Percentiles rank a stretch among this genome's conserved stretches.
Evolutionary conservation across 257 asterid species (phyloP).

Genomic region (Ligustrum vulgare): DNA sequence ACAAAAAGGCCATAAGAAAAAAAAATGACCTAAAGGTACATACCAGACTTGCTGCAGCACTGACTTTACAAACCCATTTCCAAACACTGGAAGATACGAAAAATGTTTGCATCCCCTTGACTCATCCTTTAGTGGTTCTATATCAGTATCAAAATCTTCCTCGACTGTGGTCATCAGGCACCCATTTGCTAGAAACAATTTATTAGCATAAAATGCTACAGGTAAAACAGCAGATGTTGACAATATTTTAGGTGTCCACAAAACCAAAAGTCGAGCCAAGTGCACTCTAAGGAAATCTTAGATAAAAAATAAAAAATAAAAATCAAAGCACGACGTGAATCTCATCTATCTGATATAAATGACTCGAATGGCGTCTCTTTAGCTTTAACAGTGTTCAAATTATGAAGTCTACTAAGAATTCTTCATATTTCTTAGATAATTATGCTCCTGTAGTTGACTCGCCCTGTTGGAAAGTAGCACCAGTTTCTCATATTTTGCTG

Average conservation of each 20-base stretch:
- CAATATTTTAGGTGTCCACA: constrained; percentile 30
- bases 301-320: too few species aligned
- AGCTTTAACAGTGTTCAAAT: constrained; percentile 34
- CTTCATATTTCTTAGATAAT: constrained; percentile 57
- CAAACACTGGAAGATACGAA: too few species aligned
- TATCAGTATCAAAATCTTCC: constrained; percentile 47
- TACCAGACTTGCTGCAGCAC: too few species aligned
- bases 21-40: too few species aligned
- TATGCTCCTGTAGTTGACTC: constrained; percentile 73
- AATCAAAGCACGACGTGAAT: constrained; percentile 33
- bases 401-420: constrained; percentile 37
- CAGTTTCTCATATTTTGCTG: constrained; percentile 50
- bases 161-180: constrained; percentile 71
- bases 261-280: constrained; percentile 28
- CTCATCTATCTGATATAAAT: constrained; percentile 38
- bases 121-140: constrained; percentile 36
- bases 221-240: constrained; percentile 28
- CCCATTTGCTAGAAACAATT: constrained; percentile 43
- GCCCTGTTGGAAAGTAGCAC: constrained; percentile 97
- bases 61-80: too few species aligned
- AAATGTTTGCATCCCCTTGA: constrained; percentile 34
- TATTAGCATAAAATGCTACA: constrained; percentile 27
- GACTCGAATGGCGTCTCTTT: constrained; percentile 27
- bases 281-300: constrained; percentile 29
- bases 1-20: too few species aligned